A percentile compares a stretch with the other conserved stretches of the same genome.
Conservation (phyloP, 352 stramenopile species). For the Phytophthora syringae region DNA sequence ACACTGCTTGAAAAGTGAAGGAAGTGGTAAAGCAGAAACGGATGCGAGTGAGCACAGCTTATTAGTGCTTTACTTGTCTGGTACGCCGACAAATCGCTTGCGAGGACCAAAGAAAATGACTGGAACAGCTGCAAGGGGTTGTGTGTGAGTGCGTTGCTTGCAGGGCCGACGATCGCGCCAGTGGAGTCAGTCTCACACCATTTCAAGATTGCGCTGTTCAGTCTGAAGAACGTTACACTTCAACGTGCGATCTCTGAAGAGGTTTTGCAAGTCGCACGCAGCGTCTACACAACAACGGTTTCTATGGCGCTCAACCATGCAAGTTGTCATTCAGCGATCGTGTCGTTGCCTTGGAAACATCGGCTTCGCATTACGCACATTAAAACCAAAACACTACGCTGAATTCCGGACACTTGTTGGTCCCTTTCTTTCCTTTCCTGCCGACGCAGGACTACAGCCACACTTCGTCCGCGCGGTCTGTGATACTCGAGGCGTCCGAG, state of each 20-base stretch:
- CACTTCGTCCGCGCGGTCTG: conserved; percentile 47
- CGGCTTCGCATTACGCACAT: conserved; percentile 17
- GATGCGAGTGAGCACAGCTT: background rate
- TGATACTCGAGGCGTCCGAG: conserved; percentile 65
- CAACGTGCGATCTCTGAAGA: conserved; percentile 11
- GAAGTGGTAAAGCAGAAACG: conserved; percentile 1
- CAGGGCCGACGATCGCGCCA: background rate
- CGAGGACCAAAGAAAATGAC: conserved; percentile 24
- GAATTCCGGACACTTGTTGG: conserved; percentile 31
- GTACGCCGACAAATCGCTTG: conserved; percentile 26
- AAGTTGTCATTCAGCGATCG: no score
- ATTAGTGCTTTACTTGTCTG: no score
- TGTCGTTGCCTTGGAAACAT: background rate
- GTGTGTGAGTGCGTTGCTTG: conserved; percentile 8
- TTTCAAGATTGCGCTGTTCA: no score
- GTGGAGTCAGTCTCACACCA: no score
- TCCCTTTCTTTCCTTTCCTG: conserved; percentile 7
- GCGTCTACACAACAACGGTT: background rate
- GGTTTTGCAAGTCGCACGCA: background rate
- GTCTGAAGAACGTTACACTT: no score
- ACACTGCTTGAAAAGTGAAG: conserved; percentile 17
- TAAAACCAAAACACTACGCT: conserved; percentile 27
- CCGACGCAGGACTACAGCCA: no score
- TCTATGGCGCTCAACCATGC: no score
- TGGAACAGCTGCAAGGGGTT: conserved; percentile 26